Evolutionary conservation across 192 early-diverging fungal species (phyloP), one percentile per base, ranked within the genome.

Genomic region (Entrophospora sp.): DNA sequence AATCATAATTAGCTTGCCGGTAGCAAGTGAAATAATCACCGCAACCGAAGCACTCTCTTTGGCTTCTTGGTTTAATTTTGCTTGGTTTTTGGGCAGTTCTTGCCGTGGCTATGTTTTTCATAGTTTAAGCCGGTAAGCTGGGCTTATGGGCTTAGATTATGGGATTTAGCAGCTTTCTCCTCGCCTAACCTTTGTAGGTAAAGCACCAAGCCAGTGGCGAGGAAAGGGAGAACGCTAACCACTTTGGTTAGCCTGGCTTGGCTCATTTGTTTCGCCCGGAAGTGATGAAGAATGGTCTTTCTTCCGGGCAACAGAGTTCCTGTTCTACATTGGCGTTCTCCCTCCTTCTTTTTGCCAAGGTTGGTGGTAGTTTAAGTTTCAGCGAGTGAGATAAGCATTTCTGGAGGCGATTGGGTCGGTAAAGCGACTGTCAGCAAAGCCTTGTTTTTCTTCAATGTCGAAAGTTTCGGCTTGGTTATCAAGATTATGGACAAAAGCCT

Each of bases 221-320:
- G 18, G 20, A 7, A 22, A 24, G 14, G 9, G 48, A 49, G 48
- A 49, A 49, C 20, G 48, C n/a, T n/a, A 5, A 22, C 7, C 6
- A 5, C 7, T 49, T 49, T 49, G 6, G 18, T 5, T 49, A 5
- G 7, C 5, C 48, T 49, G 20, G 18, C 24, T 49, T 10, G 48
- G 48, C 48, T 49, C 48, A 49, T 5, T 10, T 49, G 48, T 49
- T 49, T 49, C 48, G n/a, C n/a, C n/a, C n/a, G n/a, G n/a, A n/a
- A n/a, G n/a, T n/a, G n/a, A n/a, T n/a, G n/a, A n/a, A n/a, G n/a
- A n/a, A n/a, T n/a, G n/a, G n/a, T n/a, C n/a, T n/a, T n/a, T n/a
- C n/a, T n/a, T n/a, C n/a, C n/a, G n/a, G n/a, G n/a, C n/a, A n/a
- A n/a, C 7, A 49, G 48, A 10, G 48, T 49, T n/a, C 6, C 48